Conservation (phyloP, 2,329 filamentous ascomycete species). For the Fusarium albosuccineum region DNA sequence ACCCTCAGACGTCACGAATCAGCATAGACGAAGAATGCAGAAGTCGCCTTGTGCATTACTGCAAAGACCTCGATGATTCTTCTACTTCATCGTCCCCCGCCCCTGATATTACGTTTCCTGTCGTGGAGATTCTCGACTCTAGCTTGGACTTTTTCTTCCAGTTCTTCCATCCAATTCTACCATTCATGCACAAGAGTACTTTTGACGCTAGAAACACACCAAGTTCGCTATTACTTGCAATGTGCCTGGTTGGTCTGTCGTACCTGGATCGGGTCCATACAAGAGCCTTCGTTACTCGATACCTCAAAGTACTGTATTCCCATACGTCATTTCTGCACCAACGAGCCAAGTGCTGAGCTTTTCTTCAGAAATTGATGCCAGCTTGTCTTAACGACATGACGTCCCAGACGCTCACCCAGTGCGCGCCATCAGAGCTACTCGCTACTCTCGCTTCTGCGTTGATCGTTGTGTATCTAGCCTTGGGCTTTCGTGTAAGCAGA, state of each 20-base stretch:
- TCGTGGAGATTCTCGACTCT: slow-evolving; percentile 20
- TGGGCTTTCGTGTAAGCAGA: slow-evolving; percentile 17
- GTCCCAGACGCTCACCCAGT: background rate
- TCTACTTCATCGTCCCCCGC: background rate
- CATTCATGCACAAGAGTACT: slow-evolving; percentile 21
- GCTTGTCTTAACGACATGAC: slow-evolving; percentile 4
- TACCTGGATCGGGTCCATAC: slow-evolving; percentile 10
- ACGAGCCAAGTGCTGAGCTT: background rate
- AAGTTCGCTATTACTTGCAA: slow-evolving; percentile 16
- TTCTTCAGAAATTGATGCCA: slow-evolving; percentile 2
- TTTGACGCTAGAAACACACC: slow-evolving; percentile 13
- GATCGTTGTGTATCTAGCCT: slow-evolving; percentile 12
- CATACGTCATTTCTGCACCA: background rate
- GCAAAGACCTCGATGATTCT: slow-evolving; percentile 11
- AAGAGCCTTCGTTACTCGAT: slow-evolving; percentile 6
- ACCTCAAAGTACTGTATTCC: slow-evolving; percentile 7
- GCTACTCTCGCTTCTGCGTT: slow-evolving; percentile 8
- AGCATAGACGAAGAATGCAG: slow-evolving; percentile 14
- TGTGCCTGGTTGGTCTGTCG: slow-evolving; percentile 24
- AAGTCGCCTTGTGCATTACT: slow-evolving; percentile 6
- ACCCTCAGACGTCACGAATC: background rate
- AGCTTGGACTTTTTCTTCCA: slow-evolving; percentile 27
- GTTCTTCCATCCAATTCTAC: slow-evolving; percentile 23
- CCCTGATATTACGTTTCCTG: background rate
- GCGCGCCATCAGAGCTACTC: background rate